Base-by-base conservation (phyloP, 306 rosid species). In the Pyrus bretschneideri region DNA sequence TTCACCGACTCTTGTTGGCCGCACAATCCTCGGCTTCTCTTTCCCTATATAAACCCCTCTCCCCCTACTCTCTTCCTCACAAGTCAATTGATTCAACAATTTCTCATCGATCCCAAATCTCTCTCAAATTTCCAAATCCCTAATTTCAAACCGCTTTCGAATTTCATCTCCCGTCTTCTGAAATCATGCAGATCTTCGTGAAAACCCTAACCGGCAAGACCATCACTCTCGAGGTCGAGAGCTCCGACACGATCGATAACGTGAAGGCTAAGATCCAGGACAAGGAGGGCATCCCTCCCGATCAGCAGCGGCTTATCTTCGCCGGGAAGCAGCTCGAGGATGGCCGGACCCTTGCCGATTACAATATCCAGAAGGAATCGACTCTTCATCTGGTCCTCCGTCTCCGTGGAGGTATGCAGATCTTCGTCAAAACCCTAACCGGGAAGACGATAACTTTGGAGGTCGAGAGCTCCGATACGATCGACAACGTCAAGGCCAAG, bases 181-280 rank as follows among this genome's bases (percentile, higher is more conserved):
- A 30, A 30, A 62, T 38, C 27, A 83, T 83, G 86, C 86, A 83
- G 78, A 83, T 83, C 78, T 83, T 2, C 82, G 88, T 85, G 21
- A 85, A 85, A 33, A 85, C 88, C 59, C 70, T 82, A 0, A 85
- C 88, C 2, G 89, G 88, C 0, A 85, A 85, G 79, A 85, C 88
- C 0, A 85, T 85, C 54, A 82, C 84, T 0, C 30, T 85, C 2
- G 88, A 85, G 80, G 88, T 85, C 19, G 88, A 85, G 74, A 82
- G 86, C 72, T 82, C 86, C 1, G 88, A 85, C 15, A 85, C 88
- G 6, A 85, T 85, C 12, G 88, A 85, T 3, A 85, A 85, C 69
- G 88, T 85, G 0, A 85, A 82, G 73, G 84, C 88, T 1, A 85
- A 85, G 86, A 85, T 85, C 57, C 88, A 85, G 25, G 88, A 85